Evolutionary conservation across 163 green algal genomes (phyloP).

Genomic region (Chloromonas sp.): DNA sequence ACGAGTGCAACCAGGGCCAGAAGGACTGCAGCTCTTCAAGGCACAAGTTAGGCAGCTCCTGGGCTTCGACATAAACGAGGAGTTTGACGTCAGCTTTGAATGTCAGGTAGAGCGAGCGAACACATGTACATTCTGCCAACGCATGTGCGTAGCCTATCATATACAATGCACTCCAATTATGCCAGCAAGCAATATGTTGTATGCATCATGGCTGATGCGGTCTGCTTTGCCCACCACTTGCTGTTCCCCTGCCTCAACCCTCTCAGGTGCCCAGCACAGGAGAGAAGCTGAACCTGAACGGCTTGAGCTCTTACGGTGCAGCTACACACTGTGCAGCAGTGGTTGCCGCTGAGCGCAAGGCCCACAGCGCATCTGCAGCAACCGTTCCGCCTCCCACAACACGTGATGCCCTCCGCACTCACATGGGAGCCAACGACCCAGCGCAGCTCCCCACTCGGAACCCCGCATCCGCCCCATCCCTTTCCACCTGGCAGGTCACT

Average conservation of each 20-base stretch:
- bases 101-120: neutral
- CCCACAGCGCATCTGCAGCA: neutral
- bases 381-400: neutral
- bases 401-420: conserved; percentile 4
- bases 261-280: conserved; percentile 19
- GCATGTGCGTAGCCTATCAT: too few species aligned
- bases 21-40: conserved; percentile 21
- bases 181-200: too few species aligned
- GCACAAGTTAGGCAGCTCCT: conserved; percentile 11
- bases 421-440: neutral
- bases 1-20: conserved; percentile 18
- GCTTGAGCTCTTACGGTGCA: conserved; percentile 20
- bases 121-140: too few species aligned
- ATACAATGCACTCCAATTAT: too few species aligned
- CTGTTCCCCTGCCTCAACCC: too few species aligned
- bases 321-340: conserved; percentile 28
- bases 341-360: conserved; percentile 2
- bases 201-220: too few species aligned
- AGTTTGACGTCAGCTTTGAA: conserved; percentile 29
- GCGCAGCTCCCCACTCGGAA: neutral
- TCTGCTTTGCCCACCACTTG: too few species aligned
- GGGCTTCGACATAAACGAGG: conserved; percentile 18
- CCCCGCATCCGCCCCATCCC: too few species aligned
- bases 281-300: conserved; percentile 14
- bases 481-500: neutral